Percentiles rank a stretch among this genome's conserved stretches.
These are phyloP conservation scores for Trifolium pratense DNA, from an alignment of 306 rosid genomes.

Conservation along the genomic window DNA sequence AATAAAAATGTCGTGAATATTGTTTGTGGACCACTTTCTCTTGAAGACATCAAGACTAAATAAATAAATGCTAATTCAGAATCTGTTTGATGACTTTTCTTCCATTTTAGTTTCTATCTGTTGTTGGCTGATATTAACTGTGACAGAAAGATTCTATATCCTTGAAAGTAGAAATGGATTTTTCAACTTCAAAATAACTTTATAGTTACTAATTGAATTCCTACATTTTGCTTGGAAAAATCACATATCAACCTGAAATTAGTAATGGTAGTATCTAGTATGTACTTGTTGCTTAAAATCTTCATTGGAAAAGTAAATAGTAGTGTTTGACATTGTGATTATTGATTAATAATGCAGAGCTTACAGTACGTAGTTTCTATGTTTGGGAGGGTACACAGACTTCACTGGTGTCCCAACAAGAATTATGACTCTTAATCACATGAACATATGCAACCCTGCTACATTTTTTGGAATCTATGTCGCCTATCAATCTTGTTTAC, in stretches of 20 bases:
- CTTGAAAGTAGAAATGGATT: too few relatives aligned
- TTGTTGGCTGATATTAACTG: too few relatives aligned
- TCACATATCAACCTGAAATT: not conserved
- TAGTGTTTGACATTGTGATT: too few relatives aligned
- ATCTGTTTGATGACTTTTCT: too few relatives aligned
- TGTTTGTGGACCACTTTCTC: too few relatives aligned
- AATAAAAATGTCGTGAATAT: too few relatives aligned
- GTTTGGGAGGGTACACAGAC: constrained; percentile 85
- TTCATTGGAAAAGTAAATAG: too few relatives aligned
- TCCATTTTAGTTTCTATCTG: too few relatives aligned
- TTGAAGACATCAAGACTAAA: too few relatives aligned
- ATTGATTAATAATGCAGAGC: constrained; percentile 56
- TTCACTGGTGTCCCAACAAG: constrained; percentile 82
- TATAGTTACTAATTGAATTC: not conserved
- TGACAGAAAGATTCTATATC: too few relatives aligned
- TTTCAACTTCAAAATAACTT: too few relatives aligned
- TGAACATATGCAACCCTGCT: constrained; percentile 84
- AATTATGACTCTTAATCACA: constrained; percentile 74
- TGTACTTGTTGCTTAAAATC: not conserved
- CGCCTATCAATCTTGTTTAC: constrained; percentile 69
- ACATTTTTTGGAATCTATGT: constrained; percentile 87
- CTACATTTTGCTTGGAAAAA: not conserved
- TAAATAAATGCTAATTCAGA: too few relatives aligned
- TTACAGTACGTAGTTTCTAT: constrained; percentile 68
- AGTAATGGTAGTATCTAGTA: not conserved